Evolutionary conservation across 352 stramenopile species (phyloP), one percentile per base, ranked within the genome.

Genomic region (Globisporangium megalacanthum): DNA sequence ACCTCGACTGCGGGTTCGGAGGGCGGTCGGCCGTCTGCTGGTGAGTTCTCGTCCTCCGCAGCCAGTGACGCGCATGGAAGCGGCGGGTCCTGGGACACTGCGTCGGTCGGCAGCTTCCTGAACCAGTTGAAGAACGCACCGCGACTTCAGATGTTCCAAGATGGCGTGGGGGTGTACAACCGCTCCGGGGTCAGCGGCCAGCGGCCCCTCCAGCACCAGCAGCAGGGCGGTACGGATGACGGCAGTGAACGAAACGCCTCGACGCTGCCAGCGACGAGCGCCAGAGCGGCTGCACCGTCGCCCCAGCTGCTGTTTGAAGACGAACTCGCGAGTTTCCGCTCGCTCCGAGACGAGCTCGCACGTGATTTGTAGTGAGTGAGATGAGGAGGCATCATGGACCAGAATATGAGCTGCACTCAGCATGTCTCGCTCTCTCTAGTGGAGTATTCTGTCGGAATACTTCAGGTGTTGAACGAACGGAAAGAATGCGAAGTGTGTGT

Each of bases 121-220:
- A 72, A 92, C 52, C 78, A 92, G 52, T 60, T 94, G 33, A 92
- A 92, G 64, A 72, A 89, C 39, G 84, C 82, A 7, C 84, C 82
- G 22, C 78, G 75, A 3, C 58, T 94, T 11, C 70, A 80, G 29
- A 73, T 56, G 41, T 65, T 67, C 31, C 46, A 55, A 3, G 42
- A 46, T 50, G n/a, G 20, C 14, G 29, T 35, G 19, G 29, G 35
- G n/a, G n/a, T n/a, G n/a, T n/a, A 11, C 46, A 29, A 10, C n/a
- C 3, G 3, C 13, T n/a, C 33, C 11, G 19, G 15, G 36, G 13
- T 41, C 25, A 14, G 6, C 19, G 33, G 37, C 5, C 52, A 62
- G 19, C 36, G 13, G 3, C 33, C 9, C 13, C 37, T 36, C 10
- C 9, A 10, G 13, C 2, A 5, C 14, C 39, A 45, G n/a, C n/a